A percentile compares a stretch with the other conserved stretches of the same genome.
These are phyloP conservation scores for Berberis vulgaris DNA, from an alignment of 164 flowering plant species.

Conservation along the genomic window DNA sequence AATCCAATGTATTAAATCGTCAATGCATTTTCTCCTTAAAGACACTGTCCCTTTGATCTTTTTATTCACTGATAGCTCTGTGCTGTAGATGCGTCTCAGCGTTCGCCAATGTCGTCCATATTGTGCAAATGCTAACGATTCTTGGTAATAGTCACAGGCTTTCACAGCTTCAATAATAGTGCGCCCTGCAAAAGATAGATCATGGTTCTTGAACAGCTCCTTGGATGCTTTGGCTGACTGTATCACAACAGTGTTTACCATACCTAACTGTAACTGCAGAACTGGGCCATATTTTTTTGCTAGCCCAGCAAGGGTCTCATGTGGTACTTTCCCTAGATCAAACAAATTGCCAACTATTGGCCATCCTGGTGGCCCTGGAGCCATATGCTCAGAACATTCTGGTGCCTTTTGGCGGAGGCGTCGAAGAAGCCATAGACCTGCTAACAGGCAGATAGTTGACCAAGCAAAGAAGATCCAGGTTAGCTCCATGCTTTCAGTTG, in stretches of 20 bases:
- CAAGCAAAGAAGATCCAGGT: background rate
- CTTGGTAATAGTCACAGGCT: conserved; percentile 8
- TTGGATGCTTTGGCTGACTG: conserved; percentile 4
- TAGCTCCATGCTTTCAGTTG: no score
- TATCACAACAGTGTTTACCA: conserved; percentile 8
- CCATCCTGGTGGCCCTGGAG: conserved; percentile 13
- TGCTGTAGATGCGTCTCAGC: conserved; percentile 29
- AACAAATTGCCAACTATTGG: conserved; percentile 10
- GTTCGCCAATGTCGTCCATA: conserved; percentile 14
- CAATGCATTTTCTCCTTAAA: background rate
- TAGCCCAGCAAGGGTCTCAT: conserved; percentile 6
- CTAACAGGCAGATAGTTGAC: conserved; percentile 1
- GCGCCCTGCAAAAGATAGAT: conserved; percentile 7
- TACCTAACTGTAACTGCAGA: conserved; percentile 12
- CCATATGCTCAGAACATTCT: background rate
- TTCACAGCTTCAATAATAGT: conserved; percentile 3
- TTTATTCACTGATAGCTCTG: conserved; percentile 8
- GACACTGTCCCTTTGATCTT: conserved; percentile 5
- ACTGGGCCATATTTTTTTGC: conserved; percentile 10
- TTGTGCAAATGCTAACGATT: conserved; percentile 8
- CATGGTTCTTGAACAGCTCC: conserved; percentile 17
- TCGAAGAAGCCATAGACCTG: background rate
- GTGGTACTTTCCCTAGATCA: conserved; percentile 15
- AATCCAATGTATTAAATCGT: conserved; percentile 11
- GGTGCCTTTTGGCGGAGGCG: background rate